Evolutionary conservation across 768 basidiomycete genomes (phyloP).

Genomic region (Leucogyrophana mollusca): DNA sequence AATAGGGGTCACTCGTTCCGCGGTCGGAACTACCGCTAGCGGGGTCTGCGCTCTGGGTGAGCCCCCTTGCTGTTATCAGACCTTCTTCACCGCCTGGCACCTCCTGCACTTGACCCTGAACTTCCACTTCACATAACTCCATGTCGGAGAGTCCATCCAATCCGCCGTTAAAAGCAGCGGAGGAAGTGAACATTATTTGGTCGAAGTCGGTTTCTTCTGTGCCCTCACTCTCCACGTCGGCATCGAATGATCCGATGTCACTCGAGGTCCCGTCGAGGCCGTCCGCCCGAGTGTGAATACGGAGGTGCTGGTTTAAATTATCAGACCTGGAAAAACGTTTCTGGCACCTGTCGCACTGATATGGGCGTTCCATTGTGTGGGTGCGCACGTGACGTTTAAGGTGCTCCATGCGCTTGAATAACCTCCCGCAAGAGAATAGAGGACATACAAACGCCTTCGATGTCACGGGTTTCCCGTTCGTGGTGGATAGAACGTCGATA

Average conservation of each 20-base stretch:
- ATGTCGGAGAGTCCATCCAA: conserved; percentile 40
- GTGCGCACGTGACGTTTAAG: conserved; percentile 85
- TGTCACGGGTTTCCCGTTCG: conserved; percentile 31
- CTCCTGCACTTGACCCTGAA: conserved; percentile 52
- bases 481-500: conserved; percentile 12
- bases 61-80: conserved; percentile 35
- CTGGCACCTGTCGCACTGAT: conserved; percentile 67
- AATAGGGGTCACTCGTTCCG: conserved; percentile 25
- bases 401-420: conserved; percentile 93
- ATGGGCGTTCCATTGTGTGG: conserved; percentile 88
- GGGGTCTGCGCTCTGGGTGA: conserved; percentile 16
- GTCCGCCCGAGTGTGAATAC: conserved; percentile 59
- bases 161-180: conserved; percentile 26
- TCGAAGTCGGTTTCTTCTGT: conserved; percentile 30
- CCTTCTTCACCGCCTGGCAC: conserved; percentile 61
- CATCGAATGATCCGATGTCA: conserved; percentile 24
- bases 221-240: conserved; percentile 32
- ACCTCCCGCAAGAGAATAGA: conserved; percentile 75
- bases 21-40: conserved; percentile 12
- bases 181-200: conserved; percentile 16
- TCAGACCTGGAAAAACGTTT: conserved; percentile 88
- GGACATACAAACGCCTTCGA: conserved; percentile 79
- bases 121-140: conserved; percentile 60
- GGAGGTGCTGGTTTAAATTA: conserved; percentile 83
- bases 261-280: conserved; percentile 26